Conservation (phyloP, 169 alveolate genomes). For the Plasmodium vivax region DNA sequence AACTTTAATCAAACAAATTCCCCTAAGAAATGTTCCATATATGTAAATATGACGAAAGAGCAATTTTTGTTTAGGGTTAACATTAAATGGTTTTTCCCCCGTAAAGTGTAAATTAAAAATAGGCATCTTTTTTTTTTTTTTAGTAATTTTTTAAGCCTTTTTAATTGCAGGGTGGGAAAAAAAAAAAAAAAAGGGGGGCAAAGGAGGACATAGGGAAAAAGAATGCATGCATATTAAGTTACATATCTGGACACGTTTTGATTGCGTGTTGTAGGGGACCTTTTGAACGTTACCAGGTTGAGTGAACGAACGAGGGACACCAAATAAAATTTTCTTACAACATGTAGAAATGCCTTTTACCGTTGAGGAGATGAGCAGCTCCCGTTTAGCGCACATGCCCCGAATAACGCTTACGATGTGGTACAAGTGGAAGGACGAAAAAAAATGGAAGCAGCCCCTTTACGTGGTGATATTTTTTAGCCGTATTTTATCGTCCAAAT, state of each 20-base stretch:
- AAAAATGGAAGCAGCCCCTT: not conserved
- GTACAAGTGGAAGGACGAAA: not conserved
- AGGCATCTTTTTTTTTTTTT: not conserved
- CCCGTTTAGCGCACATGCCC: not conserved
- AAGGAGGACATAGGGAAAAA: not conserved
- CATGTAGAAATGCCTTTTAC: not conserved
- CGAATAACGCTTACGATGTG: not conserved
- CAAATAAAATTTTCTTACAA: not conserved
- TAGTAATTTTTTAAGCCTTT: constrained; percentile 1
- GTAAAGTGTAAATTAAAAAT: not conserved
- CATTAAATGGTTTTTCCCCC: not conserved
- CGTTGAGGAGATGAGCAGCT: not conserved
- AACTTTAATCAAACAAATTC: constrained; percentile 24
- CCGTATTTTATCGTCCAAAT: not conserved
- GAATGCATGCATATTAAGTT: not conserved
- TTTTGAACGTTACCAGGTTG: not conserved
- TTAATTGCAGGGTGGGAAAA: not conserved
- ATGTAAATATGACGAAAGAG: constrained; percentile 1
- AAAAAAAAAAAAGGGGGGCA: not conserved
- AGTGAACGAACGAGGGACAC: not conserved
- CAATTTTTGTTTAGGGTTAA: constrained; percentile 23
- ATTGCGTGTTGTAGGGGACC: not conserved
- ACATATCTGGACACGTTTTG: not conserved
- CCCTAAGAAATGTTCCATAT: constrained; percentile 11
- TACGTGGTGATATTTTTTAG: not conserved